Conservation (phyloP, 805 yeast species). For the Myxozyma lipomycoides region DNA sequence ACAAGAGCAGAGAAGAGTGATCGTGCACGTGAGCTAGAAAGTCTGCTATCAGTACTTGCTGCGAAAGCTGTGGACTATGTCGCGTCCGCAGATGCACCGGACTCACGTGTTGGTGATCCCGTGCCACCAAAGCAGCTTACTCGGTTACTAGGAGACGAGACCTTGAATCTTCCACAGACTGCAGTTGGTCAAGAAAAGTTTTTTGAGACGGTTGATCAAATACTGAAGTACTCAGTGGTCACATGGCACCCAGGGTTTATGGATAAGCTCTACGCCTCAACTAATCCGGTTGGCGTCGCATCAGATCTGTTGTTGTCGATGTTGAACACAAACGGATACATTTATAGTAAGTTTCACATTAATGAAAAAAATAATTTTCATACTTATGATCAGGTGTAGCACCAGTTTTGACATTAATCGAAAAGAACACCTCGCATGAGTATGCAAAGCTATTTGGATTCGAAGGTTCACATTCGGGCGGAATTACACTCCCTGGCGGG, state of each 20-base stretch:
- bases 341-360: conserved; percentile 40
- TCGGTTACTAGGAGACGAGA: conserved; percentile 4
- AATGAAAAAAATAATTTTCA: not conserved
- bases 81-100: conserved; percentile 42
- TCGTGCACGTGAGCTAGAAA: conserved; percentile 49
- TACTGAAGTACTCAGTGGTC: conserved; percentile 64
- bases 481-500: conserved; percentile 82
- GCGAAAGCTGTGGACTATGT: conserved; percentile 52
- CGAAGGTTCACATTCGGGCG: conserved; percentile 58
- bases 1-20: not conserved
- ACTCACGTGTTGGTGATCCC: conserved; percentile 45
- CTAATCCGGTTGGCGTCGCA: conserved; percentile 77
- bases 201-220: conserved; percentile 48
- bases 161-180: conserved; percentile 9
- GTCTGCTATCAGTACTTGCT: conserved; percentile 46
- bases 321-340: conserved; percentile 80
- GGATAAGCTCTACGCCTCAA: conserved; percentile 81
- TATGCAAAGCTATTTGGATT: conserved; percentile 69
- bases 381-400: conserved; percentile 58
- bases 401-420: conserved; percentile 73
- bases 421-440: conserved; percentile 59
- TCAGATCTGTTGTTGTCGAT: conserved; percentile 65
- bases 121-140: conserved; percentile 22
- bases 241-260: conserved; percentile 86
- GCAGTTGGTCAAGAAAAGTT: conserved; percentile 41